Base-by-base conservation (phyloP, 306 rosid species). In the Lotus japonicus region DNA sequence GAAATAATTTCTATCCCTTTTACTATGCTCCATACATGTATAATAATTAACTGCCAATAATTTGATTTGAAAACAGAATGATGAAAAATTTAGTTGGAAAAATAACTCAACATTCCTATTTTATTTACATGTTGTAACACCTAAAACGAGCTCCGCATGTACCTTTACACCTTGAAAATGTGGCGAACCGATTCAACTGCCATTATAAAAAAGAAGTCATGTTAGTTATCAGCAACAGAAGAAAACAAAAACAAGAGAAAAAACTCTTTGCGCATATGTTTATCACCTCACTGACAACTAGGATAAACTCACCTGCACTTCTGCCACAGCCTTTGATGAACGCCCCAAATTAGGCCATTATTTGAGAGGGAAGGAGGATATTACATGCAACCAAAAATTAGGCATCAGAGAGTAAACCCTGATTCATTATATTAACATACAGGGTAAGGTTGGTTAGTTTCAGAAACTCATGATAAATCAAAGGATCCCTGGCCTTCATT, bases 401-500 rank as follows among this genome's bases (percentile, higher is more conserved):
- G 66, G 79, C 81, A 71, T 82, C 59, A 67, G 60, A 67, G 60
- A 75, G 71, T 71, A 68, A 73, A 76, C 83, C 84, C 84, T 68
- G 80, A 73, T 76, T 78, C 77, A 73, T 77, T 80, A 58, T 82
- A 87, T 84, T 79, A 82, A 84, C 89, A 85, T 64, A 60, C 76
- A 76, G 79, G 78, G 88, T 64, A n/a, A 8, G 18, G 66, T 52
- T 38, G 79, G 84, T 82, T 70, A 80, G 84, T 52, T 79, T 82
- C 70, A 66, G 84, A 74, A 80, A 71, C 85, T 95, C 97, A 95
- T 77, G 99, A 95, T 72, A 95, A 80, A 82, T 95, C 99, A 21
- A 95, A 95, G 54, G 99, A 95, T 77, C 99, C 99, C 81, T 90
- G 99, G 81, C 99, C 99, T 86, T 95, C 99, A 56, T 64, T 87